Conservation (phyloP, 1,284 basidiomycete genomes). For the Sanghuangporus weigelae region DNA sequence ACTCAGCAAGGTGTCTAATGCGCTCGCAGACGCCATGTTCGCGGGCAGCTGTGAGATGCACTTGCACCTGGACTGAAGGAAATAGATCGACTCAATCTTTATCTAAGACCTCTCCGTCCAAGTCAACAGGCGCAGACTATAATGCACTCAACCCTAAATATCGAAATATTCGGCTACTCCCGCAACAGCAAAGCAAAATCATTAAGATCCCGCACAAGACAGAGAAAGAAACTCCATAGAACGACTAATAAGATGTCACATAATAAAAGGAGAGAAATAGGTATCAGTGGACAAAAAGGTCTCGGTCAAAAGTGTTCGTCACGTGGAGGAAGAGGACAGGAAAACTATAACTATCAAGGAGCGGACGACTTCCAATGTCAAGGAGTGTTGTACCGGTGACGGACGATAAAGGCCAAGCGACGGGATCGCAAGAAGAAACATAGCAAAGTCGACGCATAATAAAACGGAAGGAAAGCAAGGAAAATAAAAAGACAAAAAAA, state of each 20-base stretch:
- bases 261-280: constrained; percentile 15
- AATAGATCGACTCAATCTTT: too few species aligned
- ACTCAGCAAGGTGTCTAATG: background rate
- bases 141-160: background rate
- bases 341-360: constrained; percentile 5
- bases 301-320: constrained; percentile 12
- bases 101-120: too few species aligned
- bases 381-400: constrained; percentile 7
- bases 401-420: constrained; percentile 3
- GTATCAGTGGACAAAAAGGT: constrained; percentile 12
- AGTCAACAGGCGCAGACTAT: too few species aligned
- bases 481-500: background rate
- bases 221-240: constrained; percentile 14
- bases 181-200: background rate
- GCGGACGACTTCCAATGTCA: constrained; percentile 17
- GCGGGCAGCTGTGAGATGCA: background rate
- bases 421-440: background rate
- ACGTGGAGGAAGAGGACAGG: background rate
- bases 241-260: constrained; percentile 14
- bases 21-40: background rate
- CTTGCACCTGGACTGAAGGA: too few species aligned
- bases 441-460: constrained; percentile 10
- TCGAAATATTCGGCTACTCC: background rate
- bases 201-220: constrained; percentile 14
- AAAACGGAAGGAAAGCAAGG: constrained; percentile 5